Evolutionary conservation across 495 filamentous ascomycete species (phyloP), one percentile per base, ranked within the genome.

Genomic region (Talaromyces stipitatus): DNA sequence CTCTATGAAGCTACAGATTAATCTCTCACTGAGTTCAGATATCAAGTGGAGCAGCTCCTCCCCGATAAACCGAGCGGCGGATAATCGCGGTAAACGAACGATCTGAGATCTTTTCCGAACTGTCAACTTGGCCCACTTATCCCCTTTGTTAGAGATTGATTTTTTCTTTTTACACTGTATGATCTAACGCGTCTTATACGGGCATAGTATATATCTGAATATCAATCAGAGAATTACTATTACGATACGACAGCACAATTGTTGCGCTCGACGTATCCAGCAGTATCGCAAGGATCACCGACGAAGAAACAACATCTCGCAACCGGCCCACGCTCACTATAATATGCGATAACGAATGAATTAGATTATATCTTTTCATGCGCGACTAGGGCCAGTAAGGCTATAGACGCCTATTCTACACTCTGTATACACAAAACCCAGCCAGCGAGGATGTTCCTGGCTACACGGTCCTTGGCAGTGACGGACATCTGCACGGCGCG

Each of bases 371-470:
- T 7, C 5, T 26, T 26, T 10, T 11, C 10, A 11, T 24, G 23
- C 43, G 18, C 23, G 43, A 2, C n/a, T 7, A 46, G 20, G 20
- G 43, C 23, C 24, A 20, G 23, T 8, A 18, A 41, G 36, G 12
- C n/a, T 41, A 41, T 18, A 41, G 9, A 8, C n/a, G 36, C n/a
- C 36, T 14, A 45, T 18, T 18, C 38, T 18, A 20, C n/a, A 47
- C 14, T 38, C 33, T 38, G 33, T n/a, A 38, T 12, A 33, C 33
- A 0, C 18, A 16, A 16, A 7, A 6, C 1, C n/a, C 36, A 16
- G 36, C 36, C 36, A 41, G 36, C 36, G n/a, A 55, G 54, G 36
- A 55, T 55, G 54, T 38, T 41, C 54, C 54, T 45, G 33, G 54
- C 54, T 43, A 28, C 36, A 41, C 54, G 36, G 24, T 10, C 54